These are phyloP conservation scores for Salix udensis DNA, from an alignment of 345 rosid species.

Conservation along the genomic window DNA sequence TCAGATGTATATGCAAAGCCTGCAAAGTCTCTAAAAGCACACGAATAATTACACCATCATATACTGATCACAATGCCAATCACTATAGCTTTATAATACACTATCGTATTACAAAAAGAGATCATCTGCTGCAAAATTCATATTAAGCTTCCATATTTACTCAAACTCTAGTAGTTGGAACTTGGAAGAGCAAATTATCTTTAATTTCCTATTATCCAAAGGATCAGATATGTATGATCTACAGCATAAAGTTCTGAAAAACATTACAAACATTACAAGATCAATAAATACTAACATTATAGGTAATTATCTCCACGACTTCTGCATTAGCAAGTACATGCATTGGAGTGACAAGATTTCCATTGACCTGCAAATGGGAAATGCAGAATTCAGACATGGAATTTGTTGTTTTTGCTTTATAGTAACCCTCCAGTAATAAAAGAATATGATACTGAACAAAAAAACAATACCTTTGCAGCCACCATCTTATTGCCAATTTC, in stretches of 20 bases:
- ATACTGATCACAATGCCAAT: background rate
- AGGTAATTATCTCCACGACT: slow-evolving; percentile 95
- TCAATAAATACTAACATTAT: slow-evolving; percentile 55
- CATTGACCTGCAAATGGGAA: slow-evolving; percentile 75
- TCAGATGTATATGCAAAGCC: background rate
- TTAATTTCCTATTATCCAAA: background rate
- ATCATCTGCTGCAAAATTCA: background rate
- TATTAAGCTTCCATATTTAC: background rate
- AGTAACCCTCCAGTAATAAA: background rate
- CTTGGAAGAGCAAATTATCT: background rate
- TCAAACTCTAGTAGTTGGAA: background rate
- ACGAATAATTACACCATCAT: no score
- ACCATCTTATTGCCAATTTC: slow-evolving; percentile 98
- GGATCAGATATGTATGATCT: background rate
- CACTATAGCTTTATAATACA: background rate
- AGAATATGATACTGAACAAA: background rate
- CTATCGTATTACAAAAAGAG: background rate
- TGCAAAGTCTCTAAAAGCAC: no score
- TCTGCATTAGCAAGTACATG: slow-evolving; percentile 91
- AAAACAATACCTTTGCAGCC: slow-evolving; percentile 77
- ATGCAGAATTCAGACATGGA: background rate
- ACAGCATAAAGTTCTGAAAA: background rate
- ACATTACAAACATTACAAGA: background rate
- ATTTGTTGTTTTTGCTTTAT: background rate
- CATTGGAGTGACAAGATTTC: slow-evolving; percentile 81